Conservation (phyloP, 768 basidiomycete genomes). For the Galerina marginata region DNA sequence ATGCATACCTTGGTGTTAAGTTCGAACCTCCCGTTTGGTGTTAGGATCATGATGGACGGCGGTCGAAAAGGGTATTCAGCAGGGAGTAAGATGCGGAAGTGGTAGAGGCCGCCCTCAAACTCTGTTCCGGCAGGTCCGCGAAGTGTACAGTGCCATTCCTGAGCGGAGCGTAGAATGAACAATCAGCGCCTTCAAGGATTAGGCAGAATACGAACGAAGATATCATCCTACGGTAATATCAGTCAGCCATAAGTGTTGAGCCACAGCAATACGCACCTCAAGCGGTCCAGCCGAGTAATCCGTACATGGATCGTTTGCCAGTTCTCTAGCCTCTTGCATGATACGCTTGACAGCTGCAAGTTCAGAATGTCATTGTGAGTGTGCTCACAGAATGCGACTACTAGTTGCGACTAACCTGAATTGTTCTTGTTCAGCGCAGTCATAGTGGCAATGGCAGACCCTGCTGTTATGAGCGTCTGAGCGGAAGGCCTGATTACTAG, state of each 20-base stretch:
- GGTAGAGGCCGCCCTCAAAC: slow-evolving; percentile 95
- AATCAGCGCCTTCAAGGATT: not conserved
- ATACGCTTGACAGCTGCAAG: slow-evolving; percentile 89
- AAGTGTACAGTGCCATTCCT: slow-evolving; percentile 98
- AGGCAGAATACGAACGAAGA: slow-evolving; percentile 66
- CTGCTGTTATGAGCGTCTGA: not conserved
- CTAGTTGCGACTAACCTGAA: slow-evolving; percentile 58
- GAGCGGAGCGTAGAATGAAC: slow-evolving; percentile 19
- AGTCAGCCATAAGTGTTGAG: slow-evolving; percentile 7
- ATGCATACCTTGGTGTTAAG: slow-evolving; percentile 86
- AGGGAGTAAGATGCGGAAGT: slow-evolving; percentile 88
- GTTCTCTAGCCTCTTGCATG: slow-evolving; percentile 93
- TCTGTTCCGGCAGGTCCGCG: slow-evolving; percentile 88
- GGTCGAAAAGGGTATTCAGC: slow-evolving; percentile 97
- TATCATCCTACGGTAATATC: slow-evolving; percentile 67
- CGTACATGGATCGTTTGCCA: slow-evolving; percentile 81
- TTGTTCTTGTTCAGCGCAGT: slow-evolving; percentile 85
- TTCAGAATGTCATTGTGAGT: not conserved
- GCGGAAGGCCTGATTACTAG: not conserved
- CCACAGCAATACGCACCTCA: slow-evolving; percentile 51
- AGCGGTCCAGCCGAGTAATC: slow-evolving; percentile 88
- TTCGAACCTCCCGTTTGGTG: slow-evolving; percentile 97
- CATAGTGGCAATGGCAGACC: slow-evolving; percentile 19
- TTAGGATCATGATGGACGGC: slow-evolving; percentile 94
- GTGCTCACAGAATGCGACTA: not conserved